Evolutionary conservation across 2,329 filamentous ascomycete genomes (phyloP).

Genomic region (Ambrosiella beaveri): DNA sequence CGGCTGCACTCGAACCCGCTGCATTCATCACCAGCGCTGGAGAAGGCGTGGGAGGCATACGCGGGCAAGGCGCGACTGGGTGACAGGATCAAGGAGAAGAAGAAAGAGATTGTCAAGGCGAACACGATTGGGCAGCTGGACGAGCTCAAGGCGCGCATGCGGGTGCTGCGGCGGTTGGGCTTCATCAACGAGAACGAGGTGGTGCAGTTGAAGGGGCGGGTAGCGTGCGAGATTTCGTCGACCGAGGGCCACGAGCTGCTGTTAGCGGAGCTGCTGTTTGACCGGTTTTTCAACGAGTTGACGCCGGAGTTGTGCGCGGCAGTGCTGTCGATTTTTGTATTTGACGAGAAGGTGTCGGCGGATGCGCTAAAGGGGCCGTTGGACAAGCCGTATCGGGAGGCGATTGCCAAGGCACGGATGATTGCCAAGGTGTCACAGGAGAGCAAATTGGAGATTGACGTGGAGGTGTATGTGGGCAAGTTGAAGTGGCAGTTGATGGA

Average conservation of each 20-base stretch:
- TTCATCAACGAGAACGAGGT: conserved; percentile 95
- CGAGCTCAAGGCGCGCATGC: conserved; percentile 88
- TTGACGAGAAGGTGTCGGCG: conserved; percentile 85
- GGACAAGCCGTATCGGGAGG: conserved; percentile 67
- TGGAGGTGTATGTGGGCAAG: conserved; percentile 77
- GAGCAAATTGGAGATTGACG: conserved; percentile 83
- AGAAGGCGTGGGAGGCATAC: conserved; percentile 76
- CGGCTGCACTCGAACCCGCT: conserved; percentile 75
- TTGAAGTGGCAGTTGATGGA: conserved; percentile 97
- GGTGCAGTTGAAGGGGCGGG: conserved; percentile 89
- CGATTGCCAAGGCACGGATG: conserved; percentile 70
- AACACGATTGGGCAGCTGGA: conserved; percentile 85
- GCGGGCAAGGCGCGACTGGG: conserved; percentile 57
- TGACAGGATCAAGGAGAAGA: conserved; percentile 70
- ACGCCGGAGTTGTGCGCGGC: conserved; percentile 75
- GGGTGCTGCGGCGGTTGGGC: conserved; percentile 78
- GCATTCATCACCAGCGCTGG: conserved; percentile 72
- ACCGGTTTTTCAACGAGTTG: conserved; percentile 94
- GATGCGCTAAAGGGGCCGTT: conserved; percentile 66
- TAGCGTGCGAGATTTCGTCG: conserved; percentile 94
- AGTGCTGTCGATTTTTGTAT: conserved; percentile 84
- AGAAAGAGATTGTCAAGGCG: conserved; percentile 71
- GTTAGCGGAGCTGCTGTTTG: conserved; percentile 83
- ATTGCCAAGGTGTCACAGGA: conserved; percentile 90
- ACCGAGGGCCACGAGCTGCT: conserved; percentile 81